These are phyloP conservation scores for Chaetomiaceae sp. DNA, from an alignment of 2,329 filamentous ascomycete species.

Conservation along the genomic window DNA sequence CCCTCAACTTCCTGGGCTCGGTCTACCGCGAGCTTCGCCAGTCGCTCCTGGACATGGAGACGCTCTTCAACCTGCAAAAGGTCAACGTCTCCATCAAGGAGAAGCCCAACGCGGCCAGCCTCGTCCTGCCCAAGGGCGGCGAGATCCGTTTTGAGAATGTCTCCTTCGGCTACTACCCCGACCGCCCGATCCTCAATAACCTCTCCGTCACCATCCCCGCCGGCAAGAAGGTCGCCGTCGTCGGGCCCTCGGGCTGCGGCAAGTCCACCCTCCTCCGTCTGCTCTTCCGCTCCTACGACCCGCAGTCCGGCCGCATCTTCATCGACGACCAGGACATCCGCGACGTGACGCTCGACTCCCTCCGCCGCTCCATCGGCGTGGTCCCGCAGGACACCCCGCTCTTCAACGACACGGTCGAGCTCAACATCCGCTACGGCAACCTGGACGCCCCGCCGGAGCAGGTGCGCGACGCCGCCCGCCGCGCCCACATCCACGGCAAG, in stretches of 20 bases:
- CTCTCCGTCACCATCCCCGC: conserved; percentile 85
- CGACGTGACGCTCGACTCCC: conserved; percentile 72
- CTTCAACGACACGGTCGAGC: conserved; percentile 93
- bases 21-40: conserved; percentile 95
- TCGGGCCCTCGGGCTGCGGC: conserved; percentile 91
- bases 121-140: conserved; percentile 70
- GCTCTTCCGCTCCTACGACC: conserved; percentile 92
- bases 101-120: conserved; percentile 63
- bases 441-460: conserved; percentile 69
- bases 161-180: conserved; percentile 82
- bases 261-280: conserved; percentile 91
- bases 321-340: conserved; percentile 93
- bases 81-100: conserved; percentile 88
- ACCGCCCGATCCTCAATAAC: conserved; percentile 81
- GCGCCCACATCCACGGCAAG: conserved; percentile 80
- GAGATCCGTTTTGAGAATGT: conserved; percentile 95
- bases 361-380: conserved; percentile 83
- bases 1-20: conserved; percentile 95
- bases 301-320: conserved; percentile 75
- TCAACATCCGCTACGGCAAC: conserved; percentile 91
- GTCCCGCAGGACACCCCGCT: conserved; percentile 95
- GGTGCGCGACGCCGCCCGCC: conserved; percentile 71
- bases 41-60: conserved; percentile 96
- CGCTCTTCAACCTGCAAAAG: conserved; percentile 93
- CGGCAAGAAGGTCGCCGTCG: conserved; percentile 91